Percentiles rank a stretch among this genome's conserved stretches.
Conservation (phyloP, 2,329 filamentous ascomycete genomes). For the Cladosporium sp. region DNA sequence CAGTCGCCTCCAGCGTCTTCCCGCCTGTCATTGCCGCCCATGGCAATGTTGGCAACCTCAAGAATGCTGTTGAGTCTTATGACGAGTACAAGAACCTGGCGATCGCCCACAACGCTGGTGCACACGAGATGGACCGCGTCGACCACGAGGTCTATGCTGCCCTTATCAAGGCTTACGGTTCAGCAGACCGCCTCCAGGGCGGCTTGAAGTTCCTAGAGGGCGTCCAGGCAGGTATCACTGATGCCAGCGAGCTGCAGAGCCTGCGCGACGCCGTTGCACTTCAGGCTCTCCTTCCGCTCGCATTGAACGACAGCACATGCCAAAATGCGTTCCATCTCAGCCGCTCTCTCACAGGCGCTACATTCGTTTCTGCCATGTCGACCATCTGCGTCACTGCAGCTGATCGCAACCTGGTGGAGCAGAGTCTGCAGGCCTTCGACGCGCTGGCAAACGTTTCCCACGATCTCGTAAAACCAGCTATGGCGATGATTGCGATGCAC, state of each 20-base stretch:
- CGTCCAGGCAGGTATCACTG: constrained; percentile 55
- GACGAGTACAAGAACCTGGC: constrained; percentile 88
- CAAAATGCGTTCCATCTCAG: constrained; percentile 69
- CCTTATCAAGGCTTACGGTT: constrained; percentile 83
- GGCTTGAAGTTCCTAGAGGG: constrained; percentile 80
- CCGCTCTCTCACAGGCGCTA: constrained; percentile 51
- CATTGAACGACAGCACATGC: constrained; percentile 64
- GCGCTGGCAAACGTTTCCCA: constrained; percentile 45
- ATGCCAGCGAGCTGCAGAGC: constrained; percentile 32
- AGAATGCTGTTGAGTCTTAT: constrained; percentile 88
- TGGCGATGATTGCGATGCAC: constrained; percentile 80
- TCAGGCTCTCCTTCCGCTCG: constrained; percentile 71
- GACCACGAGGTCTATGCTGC: constrained; percentile 85
- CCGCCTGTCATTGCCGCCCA: constrained; percentile 94
- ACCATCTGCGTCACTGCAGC: constrained; percentile 72
- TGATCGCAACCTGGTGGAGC: constrained; percentile 64
- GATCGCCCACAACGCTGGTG: constrained; percentile 73
- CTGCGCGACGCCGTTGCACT: constrained; percentile 67
- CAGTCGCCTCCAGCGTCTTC: constrained; percentile 75
- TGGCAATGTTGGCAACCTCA: constrained; percentile 70
- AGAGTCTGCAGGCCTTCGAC: constrained; percentile 55
- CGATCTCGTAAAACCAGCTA: constrained; percentile 51
- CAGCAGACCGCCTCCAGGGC: constrained; percentile 71
- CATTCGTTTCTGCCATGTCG: constrained; percentile 59
- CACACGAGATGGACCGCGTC: constrained; percentile 60